These are phyloP conservation scores for Trichoderma virens DNA, from an alignment of 495 filamentous ascomycete genomes.

Conservation along the genomic window DNA sequence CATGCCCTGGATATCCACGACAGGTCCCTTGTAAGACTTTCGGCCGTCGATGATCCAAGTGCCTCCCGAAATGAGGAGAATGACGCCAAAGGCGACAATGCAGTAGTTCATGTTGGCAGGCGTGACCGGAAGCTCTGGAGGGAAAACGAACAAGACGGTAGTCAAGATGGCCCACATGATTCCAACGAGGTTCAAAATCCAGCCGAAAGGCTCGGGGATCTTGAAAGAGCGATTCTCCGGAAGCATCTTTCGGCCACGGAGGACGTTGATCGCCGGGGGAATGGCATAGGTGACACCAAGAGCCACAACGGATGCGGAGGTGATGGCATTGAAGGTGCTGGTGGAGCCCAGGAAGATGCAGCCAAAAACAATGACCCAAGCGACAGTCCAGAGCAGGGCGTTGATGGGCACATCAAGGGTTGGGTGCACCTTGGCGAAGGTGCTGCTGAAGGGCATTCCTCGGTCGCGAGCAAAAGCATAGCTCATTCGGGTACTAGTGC, in stretches of 20 bases:
- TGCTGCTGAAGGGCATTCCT: constrained; percentile 56
- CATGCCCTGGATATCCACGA: constrained; percentile 41
- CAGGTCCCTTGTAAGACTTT: constrained; percentile 61
- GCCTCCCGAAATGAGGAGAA: constrained; percentile 54
- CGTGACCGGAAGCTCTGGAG: constrained; percentile 57
- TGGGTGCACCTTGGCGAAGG: constrained; percentile 58
- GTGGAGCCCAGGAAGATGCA: constrained; percentile 68
- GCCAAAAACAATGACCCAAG: constrained; percentile 61
- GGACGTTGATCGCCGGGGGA: constrained; percentile 58
- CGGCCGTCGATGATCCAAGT: constrained; percentile 70
- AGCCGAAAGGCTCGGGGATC: constrained; percentile 49
- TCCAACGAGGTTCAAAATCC: constrained; percentile 56
- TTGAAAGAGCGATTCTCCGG: constrained; percentile 53
- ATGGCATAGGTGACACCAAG: constrained; percentile 68
- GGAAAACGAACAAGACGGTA: constrained; percentile 71
- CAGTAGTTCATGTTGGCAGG: constrained; percentile 72
- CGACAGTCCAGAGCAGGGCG: constrained; percentile 56
- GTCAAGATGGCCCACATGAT: constrained; percentile 58
- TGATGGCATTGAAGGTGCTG: constrained; percentile 59
- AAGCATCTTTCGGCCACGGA: constrained; percentile 57
- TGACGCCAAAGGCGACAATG: constrained; percentile 61
- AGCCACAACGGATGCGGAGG: constrained; percentile 62
- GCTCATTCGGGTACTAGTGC: constrained; percentile 67
- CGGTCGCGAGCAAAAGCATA: constrained; percentile 71
- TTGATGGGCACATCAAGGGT: constrained; percentile 61